Conservation (phyloP, 2,329 filamentous ascomycete genomes). For the Fusarium burgessii region DNA sequence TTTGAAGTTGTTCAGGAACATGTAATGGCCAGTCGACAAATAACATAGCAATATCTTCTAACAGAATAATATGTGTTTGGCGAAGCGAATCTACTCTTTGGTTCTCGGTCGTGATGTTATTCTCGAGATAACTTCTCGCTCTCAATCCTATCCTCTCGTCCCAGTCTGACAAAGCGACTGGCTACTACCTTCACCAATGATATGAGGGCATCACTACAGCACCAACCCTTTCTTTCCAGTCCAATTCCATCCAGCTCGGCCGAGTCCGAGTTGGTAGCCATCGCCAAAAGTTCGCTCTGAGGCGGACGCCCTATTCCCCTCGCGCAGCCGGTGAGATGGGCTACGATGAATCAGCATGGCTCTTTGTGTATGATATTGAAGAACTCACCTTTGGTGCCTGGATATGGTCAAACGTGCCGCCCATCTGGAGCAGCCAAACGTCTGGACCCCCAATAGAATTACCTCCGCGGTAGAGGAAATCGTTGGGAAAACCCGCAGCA, state of each 20-base stretch:
- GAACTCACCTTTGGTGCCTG: conserved; percentile 52
- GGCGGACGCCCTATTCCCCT: conserved; percentile 57
- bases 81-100: background rate
- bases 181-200: conserved; percentile 3
- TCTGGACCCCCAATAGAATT: conserved; percentile 55
- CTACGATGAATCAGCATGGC: conserved; percentile 39
- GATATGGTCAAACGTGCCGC: conserved; percentile 65
- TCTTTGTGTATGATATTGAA: background rate
- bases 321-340: conserved; percentile 56
- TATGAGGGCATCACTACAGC: conserved; percentile 13
- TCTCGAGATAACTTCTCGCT: background rate
- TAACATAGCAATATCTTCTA: background rate
- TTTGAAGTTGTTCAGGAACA: background rate
- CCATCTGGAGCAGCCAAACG: conserved; percentile 60
- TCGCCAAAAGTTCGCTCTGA: conserved; percentile 49
- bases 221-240: conserved; percentile 18
- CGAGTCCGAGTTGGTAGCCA: conserved; percentile 46
- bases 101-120: background rate
- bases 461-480: conserved; percentile 63
- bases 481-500: conserved; percentile 75
- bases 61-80: background rate
- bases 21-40: background rate
- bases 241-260: conserved; percentile 15
- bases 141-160: background rate
- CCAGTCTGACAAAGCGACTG: background rate